A percentile compares a stretch with the other conserved stretches of the same genome.
These are phyloP conservation scores for Penicillium brevicompactum DNA, from an alignment of 2,329 filamentous ascomycete species.

Conservation along the genomic window DNA sequence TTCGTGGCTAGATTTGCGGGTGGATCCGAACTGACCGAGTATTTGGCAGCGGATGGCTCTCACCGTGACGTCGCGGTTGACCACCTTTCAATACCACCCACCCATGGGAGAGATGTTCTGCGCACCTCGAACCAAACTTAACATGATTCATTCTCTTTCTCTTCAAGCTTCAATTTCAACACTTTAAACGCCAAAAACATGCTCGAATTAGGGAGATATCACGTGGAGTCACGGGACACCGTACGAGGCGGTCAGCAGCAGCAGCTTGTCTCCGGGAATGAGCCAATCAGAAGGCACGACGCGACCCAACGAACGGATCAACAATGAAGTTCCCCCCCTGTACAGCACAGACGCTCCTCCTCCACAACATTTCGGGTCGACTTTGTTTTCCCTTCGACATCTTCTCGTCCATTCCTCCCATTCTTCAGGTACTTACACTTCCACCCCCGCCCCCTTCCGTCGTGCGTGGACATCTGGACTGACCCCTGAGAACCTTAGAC, in stretches of 20 bases:
- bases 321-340: slow-evolving; percentile 33
- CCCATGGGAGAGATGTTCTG: too few species aligned
- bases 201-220: neutral
- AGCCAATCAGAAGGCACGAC: slow-evolving; percentile 35
- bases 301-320: slow-evolving; percentile 43
- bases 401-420: slow-evolving; percentile 28
- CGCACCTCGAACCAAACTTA: too few species aligned
- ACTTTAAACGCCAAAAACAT: neutral
- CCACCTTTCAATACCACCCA: neutral
- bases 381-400: slow-evolving; percentile 22
- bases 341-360: slow-evolving; percentile 47
- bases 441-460: slow-evolving; percentile 16
- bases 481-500: slow-evolving; percentile 27
- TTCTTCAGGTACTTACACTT: slow-evolving; percentile 20
- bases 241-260: slow-evolving; percentile 27
- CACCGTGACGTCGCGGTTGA: neutral
- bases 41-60: neutral
- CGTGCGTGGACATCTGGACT: slow-evolving; percentile 9
- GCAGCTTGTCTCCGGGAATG: slow-evolving; percentile 7
- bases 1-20: slow-evolving; percentile 3
- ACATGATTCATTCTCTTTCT: too few species aligned
- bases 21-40: slow-evolving; percentile 11
- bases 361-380: slow-evolving; percentile 52
- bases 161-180: neutral
- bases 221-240: slow-evolving; percentile 13